A percentile compares a stretch with the other conserved stretches of the same genome.
Evolutionary conservation across 768 basidiomycete genomes (phyloP).

Genomic region (Trametes maxima): DNA sequence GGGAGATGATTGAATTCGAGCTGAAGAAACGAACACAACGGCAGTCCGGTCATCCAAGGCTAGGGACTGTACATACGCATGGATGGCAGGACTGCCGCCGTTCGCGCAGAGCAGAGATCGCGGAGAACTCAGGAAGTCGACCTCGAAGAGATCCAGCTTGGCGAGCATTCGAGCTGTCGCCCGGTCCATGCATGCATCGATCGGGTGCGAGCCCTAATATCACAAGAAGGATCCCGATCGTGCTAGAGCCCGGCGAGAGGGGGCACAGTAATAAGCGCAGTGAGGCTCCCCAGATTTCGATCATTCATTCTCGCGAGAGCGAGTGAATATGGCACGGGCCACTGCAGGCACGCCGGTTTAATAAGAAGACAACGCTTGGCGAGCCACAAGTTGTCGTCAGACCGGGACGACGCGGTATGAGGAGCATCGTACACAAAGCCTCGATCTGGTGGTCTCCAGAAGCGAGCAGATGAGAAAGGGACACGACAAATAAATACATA

Average conservation of each 20-base stretch:
- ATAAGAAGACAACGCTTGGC: conserved; percentile 2
- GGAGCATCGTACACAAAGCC: no score
- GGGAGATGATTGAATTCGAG: neutral
- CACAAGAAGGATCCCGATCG: conserved; percentile 4
- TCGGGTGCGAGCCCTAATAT: conserved; percentile 5
- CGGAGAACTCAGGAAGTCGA: neutral
- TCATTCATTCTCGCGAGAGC: conserved; percentile 14
- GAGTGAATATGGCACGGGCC: neutral
- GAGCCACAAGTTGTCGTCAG: neutral
- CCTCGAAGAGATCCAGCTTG: neutral
- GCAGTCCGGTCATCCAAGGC: neutral
- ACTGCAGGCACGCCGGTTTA: conserved; percentile 1
- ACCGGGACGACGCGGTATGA: neutral
- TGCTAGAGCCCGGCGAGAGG: neutral
- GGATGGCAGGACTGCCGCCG: neutral
- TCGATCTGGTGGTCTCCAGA: neutral
- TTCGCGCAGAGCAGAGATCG: neutral
- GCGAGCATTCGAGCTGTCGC: neutral
- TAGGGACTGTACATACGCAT: neutral
- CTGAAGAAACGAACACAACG: no score
- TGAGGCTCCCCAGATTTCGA: conserved; percentile 11
- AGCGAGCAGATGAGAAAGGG: conserved; percentile 1
- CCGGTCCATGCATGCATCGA: conserved; percentile 7
- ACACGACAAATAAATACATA: conserved; percentile 17
- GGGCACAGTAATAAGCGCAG: conserved; percentile 4